Percentiles rank a stretch among this genome's conserved stretches.
Conservation (phyloP, 2,329 filamentous ascomycete species). For the Trichoderma breve region DNA sequence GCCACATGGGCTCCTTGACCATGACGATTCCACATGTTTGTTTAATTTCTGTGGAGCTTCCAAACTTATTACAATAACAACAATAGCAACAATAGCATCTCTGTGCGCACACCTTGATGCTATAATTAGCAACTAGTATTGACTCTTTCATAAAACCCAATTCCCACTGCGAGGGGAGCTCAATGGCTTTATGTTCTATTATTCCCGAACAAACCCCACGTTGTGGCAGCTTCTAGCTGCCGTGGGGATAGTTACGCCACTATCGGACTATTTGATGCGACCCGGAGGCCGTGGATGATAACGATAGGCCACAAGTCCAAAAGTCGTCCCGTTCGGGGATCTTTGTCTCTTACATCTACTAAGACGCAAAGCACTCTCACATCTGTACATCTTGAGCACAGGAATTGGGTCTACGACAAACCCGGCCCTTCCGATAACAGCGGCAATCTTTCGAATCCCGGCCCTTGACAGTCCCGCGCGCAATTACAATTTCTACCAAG, state of each 20-base stretch:
- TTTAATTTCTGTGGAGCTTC: background rate
- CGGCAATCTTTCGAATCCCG: background rate
- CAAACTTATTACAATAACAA: background rate
- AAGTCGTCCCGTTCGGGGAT: background rate
- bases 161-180: background rate
- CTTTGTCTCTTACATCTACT: slow-evolving; percentile 3
- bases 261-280: background rate
- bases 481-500: background rate
- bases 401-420: background rate
- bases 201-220: slow-evolving; percentile 10
- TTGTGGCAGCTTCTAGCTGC: slow-evolving; percentile 10
- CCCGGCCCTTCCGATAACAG: background rate
- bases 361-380: background rate
- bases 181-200: background rate
- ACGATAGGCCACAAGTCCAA: slow-evolving; percentile 4
- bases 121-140: background rate
- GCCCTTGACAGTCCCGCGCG: background rate
- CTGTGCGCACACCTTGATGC: background rate
- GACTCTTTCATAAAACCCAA: background rate
- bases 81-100: background rate
- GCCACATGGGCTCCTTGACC: background rate
- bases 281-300: background rate
- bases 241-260: slow-evolving; percentile 13
- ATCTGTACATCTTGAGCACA: background rate
- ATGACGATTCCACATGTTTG: background rate